A percentile compares a stretch with the other conserved stretches of the same genome.
Evolutionary conservation across 306 rosid species (phyloP).

Genomic region (Hippophae tibetana): DNA sequence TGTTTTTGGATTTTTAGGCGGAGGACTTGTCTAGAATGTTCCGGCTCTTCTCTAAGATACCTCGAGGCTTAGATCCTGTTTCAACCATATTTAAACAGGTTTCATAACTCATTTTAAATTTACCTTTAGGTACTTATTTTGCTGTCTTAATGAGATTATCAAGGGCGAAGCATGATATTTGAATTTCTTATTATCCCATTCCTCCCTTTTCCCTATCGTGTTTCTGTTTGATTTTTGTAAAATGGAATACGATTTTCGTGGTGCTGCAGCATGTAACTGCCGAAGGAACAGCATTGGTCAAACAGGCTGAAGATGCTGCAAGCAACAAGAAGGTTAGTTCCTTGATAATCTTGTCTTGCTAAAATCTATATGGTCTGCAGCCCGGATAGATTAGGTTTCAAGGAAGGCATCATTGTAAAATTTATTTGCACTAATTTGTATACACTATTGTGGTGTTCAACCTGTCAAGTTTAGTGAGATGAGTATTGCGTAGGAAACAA

Average conservation of each 20-base stretch:
- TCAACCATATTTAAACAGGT: constrained; percentile 87
- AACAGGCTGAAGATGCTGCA: constrained; percentile 27
- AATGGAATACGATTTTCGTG: not conserved
- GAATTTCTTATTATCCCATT: not conserved
- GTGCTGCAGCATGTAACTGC: constrained; percentile 74
- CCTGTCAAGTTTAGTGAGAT: too few relatives aligned
- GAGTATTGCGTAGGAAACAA: too few relatives aligned
- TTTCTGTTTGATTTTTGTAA: not conserved
- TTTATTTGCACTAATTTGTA: too few relatives aligned
- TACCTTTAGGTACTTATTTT: not conserved
- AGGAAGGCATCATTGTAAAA: not conserved
- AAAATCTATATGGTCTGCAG: not conserved
- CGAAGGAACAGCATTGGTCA: constrained; percentile 90
- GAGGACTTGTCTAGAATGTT: constrained; percentile 93
- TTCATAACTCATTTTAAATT: constrained; percentile 5
- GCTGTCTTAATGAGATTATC: too few relatives aligned
- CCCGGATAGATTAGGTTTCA: constrained; percentile 10
- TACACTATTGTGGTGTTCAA: too few relatives aligned
- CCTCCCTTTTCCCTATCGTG: constrained; percentile 2
- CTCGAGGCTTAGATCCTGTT: constrained; percentile 82
- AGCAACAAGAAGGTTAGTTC: constrained; percentile 56
- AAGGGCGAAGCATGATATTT: too few relatives aligned
- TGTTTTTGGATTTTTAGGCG: constrained; percentile 32
- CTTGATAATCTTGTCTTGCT: constrained; percentile 7
- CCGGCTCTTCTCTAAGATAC: constrained; percentile 94